Base-by-base conservation (phyloP, 1,284 basidiomycete species). In the Sphagnurus paluster region DNA sequence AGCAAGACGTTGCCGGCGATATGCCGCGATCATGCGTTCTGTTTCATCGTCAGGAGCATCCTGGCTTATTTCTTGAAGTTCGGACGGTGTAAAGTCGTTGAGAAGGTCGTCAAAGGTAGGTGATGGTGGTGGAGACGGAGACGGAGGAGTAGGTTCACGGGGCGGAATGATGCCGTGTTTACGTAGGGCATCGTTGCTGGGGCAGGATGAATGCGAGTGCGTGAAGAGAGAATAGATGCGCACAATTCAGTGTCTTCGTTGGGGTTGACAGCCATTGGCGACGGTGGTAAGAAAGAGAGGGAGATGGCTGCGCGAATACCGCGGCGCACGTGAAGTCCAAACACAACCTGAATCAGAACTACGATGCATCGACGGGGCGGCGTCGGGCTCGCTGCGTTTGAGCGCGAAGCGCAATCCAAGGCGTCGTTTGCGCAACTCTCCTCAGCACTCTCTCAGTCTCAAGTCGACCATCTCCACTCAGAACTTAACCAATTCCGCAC, bases 231-330 rank as follows among this genome's bases (percentile, higher is more conserved):
- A n/a, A 13, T 14, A 21, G 9, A 24, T 24, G 67, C 88, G 68
- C 63, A 93, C 92, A 94, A 95, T 77, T 95, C 93, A 1, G 93
- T 94, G 64, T 96, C 93, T 71, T 93, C 87, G 75, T 93, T 78
- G 6, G 87, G 77, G 63, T 93, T 90, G 42, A 85, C 62, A 10
- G 82, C 68, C 84, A 87, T 86, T 50, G 60, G 20, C 54, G 48
- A 46, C 49, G 25, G 25, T 11, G 11, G 25, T 33, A 33, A 33
- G 30, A 33, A 14, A n/a, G 30, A 33, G 8, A 26, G 25, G 6
- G n/a, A 40, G 44, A 41, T 38, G 30, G 29, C 11, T 17, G 14
- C 20, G 6, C 25, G 11, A 11, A 6, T 26, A 7, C 7, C 6
- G 11, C 11, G 6, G 25, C 6, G 11, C 25, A 11, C 25, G 25